phyloP scores from a whole-genome alignment of 1,139 yeast species.

The Debaryomyces psychrophilus region DNA sequence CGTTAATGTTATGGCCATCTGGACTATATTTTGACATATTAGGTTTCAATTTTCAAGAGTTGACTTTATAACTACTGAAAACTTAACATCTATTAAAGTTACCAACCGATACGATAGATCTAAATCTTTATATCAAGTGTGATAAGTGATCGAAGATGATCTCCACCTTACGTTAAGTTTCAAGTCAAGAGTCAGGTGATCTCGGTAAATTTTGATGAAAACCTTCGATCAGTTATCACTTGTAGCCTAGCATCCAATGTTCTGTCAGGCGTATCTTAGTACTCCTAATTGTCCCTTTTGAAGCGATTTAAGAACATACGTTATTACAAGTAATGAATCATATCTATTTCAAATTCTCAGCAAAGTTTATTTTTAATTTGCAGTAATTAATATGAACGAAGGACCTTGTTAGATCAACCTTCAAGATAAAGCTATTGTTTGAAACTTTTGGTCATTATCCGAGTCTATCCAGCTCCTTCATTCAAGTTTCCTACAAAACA shows the following conservation, averaged over 20 bases:
- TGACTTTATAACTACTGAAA: background rate
- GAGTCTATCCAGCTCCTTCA: background rate
- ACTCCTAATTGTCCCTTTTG: too few species aligned
- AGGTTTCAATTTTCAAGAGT: background rate
- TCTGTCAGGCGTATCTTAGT: too few species aligned
- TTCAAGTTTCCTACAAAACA: background rate
- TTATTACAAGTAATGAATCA: too few species aligned
- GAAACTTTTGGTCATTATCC: background rate
- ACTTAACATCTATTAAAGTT: background rate
- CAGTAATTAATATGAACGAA: too few species aligned
- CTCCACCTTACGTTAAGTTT: constrained; percentile 1
- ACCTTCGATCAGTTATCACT: too few species aligned
- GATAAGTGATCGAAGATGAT: background rate
- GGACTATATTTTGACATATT: constrained; percentile 8
- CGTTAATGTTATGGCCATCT: constrained; percentile 1
- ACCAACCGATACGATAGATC: background rate
- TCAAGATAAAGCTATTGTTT: too few species aligned
- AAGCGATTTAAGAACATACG: too few species aligned
- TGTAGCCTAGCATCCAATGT: too few species aligned
- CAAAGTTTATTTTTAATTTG: background rate
- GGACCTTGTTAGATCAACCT: too few species aligned
- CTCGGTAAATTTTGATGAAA: too few species aligned
- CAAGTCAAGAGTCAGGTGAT: background rate
- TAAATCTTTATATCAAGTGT: background rate
- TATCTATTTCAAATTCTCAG: background rate